phyloP scores from a whole-genome alignment of 2,329 filamentous ascomycete species.

The Immersiporthe knoxdaviesiana region DNA sequence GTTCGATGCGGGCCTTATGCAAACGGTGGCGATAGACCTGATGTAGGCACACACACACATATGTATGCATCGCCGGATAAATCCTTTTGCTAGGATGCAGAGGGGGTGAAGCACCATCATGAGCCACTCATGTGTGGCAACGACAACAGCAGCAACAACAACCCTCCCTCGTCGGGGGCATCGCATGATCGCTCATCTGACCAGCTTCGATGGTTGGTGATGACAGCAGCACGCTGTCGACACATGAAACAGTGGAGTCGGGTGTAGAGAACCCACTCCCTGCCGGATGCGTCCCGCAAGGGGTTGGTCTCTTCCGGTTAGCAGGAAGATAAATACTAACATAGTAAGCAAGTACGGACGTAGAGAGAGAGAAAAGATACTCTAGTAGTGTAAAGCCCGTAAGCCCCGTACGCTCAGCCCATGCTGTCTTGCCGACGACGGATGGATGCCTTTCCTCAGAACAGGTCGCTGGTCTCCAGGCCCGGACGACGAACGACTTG shows the following conservation, averaged over 20 bases:
- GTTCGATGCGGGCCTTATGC: neutral
- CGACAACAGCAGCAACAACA: neutral
- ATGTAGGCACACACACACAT: neutral
- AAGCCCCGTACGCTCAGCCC: neutral
- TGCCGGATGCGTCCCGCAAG: conserved; percentile 15
- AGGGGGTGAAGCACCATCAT: neutral
- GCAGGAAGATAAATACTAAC: neutral
- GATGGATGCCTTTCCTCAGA: conserved; percentile 13
- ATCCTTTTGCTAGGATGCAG: neutral
- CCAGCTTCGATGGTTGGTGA: conserved; percentile 7
- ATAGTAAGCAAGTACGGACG: too few species aligned
- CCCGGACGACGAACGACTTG: neutral
- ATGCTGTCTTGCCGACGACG: neutral
- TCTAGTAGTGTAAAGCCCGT: neutral
- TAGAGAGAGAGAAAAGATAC: conserved; percentile 1
- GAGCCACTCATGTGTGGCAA: neutral
- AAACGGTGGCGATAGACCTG: neutral
- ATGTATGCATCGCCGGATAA: neutral
- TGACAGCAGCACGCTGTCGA: conserved; percentile 17
- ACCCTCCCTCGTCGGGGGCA: neutral
- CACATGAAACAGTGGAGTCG: conserved; percentile 17
- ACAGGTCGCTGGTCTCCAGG: neutral
- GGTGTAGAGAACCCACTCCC: neutral
- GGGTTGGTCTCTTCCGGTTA: neutral
- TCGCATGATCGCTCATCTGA: conserved; percentile 9